Evolutionary conservation across 2,329 filamentous ascomycete genomes (phyloP).

Genomic region (Trichoderma semiorbis): DNA sequence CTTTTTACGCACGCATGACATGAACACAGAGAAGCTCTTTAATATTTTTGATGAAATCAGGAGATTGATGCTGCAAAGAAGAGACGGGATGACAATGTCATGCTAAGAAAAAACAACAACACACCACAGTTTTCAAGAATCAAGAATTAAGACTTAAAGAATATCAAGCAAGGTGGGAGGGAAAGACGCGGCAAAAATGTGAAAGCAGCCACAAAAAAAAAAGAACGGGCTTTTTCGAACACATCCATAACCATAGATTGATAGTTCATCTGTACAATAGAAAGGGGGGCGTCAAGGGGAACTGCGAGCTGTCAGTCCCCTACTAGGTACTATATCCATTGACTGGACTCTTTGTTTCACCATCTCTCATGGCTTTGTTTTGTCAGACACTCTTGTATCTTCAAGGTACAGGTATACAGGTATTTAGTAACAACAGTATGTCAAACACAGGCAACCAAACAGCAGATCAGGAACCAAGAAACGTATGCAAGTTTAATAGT

Average conservation of each 20-base stretch:
- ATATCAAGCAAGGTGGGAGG: not conserved
- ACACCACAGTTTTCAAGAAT: not conserved
- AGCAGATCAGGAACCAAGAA: not conserved
- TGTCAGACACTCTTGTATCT: not conserved
- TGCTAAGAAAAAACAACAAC: slow-evolving; percentile 16
- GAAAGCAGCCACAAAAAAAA: not conserved
- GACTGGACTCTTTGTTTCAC: not conserved
- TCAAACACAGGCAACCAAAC: not conserved
- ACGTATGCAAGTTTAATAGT: not conserved
- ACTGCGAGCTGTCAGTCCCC: not conserved
- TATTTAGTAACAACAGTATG: not conserved
- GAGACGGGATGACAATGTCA: not conserved
- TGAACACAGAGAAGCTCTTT: not conserved
- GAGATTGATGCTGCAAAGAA: not conserved
- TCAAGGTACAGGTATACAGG: not conserved
- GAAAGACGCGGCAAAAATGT: not conserved
- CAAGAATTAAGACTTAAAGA: not conserved
- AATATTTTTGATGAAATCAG: not conserved
- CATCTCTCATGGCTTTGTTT: not conserved
- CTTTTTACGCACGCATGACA: not conserved
- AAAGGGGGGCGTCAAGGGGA: not conserved
- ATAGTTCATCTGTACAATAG: slow-evolving; percentile 12
- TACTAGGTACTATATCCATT: not conserved
- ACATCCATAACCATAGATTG: slow-evolving; percentile 12
- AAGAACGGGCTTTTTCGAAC: not conserved